Evolutionary conservation across 129 eudicot genomes (phyloP).

Genomic region (Saussurea involucrata): DNA sequence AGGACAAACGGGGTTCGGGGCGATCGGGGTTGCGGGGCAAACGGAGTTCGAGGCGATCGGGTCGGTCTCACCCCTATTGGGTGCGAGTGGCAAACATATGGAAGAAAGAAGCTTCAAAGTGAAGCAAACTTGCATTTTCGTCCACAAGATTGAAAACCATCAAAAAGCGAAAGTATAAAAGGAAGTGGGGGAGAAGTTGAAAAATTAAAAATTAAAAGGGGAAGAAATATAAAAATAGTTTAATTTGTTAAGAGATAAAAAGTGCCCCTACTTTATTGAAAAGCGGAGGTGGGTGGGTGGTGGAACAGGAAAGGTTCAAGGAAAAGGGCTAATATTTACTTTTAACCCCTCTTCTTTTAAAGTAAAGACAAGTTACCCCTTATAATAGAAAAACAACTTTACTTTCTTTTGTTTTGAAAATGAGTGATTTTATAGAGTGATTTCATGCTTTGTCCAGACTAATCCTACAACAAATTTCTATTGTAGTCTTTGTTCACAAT

Average conservation of each 20-base stretch:
- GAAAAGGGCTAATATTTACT: background rate
- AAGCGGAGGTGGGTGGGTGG: conserved; percentile 39
- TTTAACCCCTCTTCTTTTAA: background rate
- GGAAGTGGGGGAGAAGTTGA: conserved; percentile 4
- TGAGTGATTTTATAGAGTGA: too few species aligned
- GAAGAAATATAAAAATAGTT: conserved; percentile 14
- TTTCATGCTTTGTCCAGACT: too few species aligned
- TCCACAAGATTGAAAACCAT: conserved; percentile 29
- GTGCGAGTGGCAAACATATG: conserved; percentile 25
- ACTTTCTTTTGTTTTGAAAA: too few species aligned
- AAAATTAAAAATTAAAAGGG: conserved; percentile 14
- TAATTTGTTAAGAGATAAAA: conserved; percentile 23
- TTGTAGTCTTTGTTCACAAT: too few species aligned
- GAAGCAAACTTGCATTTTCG: conserved; percentile 26
- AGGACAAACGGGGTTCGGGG: too few species aligned
- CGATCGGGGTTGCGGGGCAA: too few species aligned
- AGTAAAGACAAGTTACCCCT: background rate
- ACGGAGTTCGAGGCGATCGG: too few species aligned
- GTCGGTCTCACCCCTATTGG: too few species aligned
- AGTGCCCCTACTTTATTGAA: conserved; percentile 30
- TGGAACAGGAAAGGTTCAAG: conserved; percentile 20
- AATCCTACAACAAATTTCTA: too few species aligned
- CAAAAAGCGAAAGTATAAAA: background rate
- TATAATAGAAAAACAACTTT: background rate
- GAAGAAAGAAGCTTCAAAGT: conserved; percentile 30